Percentiles rank a stretch among this genome's conserved stretches.
These are phyloP conservation scores for Aureobasidium uvarum DNA, from an alignment of 2,329 filamentous ascomycete species.

Conservation along the genomic window DNA sequence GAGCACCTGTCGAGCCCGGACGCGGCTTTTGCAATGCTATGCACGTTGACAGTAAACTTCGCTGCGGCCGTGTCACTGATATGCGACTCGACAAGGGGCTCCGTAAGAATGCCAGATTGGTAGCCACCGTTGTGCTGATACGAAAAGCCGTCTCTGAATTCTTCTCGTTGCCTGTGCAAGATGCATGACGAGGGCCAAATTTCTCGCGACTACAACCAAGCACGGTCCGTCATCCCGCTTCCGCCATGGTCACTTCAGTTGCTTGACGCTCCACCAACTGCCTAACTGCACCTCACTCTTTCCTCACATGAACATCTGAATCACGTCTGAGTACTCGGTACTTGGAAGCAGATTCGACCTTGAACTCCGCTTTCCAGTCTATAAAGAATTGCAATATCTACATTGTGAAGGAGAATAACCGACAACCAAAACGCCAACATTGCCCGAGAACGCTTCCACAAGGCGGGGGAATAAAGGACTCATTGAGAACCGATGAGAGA, in stretches of 20 bases:
- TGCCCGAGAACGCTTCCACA: slow-evolving; percentile 24
- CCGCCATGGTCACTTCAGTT: not conserved
- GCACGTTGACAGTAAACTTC: not conserved
- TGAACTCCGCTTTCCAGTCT: slow-evolving; percentile 12
- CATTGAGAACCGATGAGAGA: slow-evolving; percentile 22
- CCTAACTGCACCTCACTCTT: not conserved
- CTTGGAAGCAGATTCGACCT: not conserved
- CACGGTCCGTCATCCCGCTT: not conserved
- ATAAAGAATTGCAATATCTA: slow-evolving; percentile 22
- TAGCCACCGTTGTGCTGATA: not conserved
- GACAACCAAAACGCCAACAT: slow-evolving; percentile 16
- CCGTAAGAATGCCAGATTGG: slow-evolving; percentile 9
- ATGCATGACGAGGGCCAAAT: slow-evolving; percentile 11
- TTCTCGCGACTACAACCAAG: not conserved
- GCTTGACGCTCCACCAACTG: not conserved
- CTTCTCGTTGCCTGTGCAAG: not conserved
- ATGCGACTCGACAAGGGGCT: not conserved
- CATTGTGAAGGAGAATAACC: slow-evolving; percentile 20
- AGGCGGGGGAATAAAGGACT: slow-evolving; percentile 26
- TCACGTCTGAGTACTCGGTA: not conserved
- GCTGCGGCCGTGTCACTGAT: not conserved
- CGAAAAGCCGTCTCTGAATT: too few species aligned
- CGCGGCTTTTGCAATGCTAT: not conserved
- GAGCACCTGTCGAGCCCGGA: not conserved
- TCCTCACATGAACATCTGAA: not conserved